A percentile compares a stretch with the other conserved stretches of the same genome.
Evolutionary conservation across 805 yeast species (phyloP).

Genomic region (Cephaloascus albidus): DNA sequence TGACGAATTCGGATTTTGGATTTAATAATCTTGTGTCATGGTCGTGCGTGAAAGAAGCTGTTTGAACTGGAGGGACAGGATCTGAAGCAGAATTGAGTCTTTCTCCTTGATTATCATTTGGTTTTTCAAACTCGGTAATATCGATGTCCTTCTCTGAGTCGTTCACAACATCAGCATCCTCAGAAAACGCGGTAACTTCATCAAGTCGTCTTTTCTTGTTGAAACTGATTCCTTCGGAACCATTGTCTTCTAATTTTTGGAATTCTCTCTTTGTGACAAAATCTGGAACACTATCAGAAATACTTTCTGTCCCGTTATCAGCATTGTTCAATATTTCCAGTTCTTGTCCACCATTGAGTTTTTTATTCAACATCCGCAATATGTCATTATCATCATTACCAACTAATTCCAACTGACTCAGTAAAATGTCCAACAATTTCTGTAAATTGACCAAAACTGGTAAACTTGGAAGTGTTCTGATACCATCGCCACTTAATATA

Average conservation of each 20-base stretch:
- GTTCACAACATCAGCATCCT: constrained; percentile 2
- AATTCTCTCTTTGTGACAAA: too few relatives aligned
- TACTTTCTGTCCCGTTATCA: background rate
- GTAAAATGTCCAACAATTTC: constrained; percentile 18
- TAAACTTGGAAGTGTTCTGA: constrained; percentile 29
- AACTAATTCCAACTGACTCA: constrained; percentile 13
- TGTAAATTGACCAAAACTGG: constrained; percentile 34
- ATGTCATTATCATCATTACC: constrained; percentile 16
- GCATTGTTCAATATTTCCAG: background rate
- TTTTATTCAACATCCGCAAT: constrained; percentile 11
- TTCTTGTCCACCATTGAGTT: constrained; percentile 4
- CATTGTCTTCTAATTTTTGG: too few relatives aligned
- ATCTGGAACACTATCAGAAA: background rate
- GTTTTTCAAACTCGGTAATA: background rate
- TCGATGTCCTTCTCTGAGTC: background rate
- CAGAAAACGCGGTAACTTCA: too few relatives aligned
- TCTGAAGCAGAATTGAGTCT: constrained; percentile 17
- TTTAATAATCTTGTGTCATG: constrained; percentile 55
- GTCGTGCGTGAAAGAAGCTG: constrained; percentile 34
- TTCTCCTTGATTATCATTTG: background rate
- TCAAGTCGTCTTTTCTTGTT: constrained; percentile 1
- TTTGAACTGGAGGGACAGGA: constrained; percentile 37
- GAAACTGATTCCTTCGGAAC: too few relatives aligned
- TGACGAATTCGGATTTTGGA: constrained; percentile 70
- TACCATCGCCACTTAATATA: constrained; percentile 47